Evolutionary conservation across 768 basidiomycete genomes (phyloP).

Genomic region (Leccinum ochraceum): DNA sequence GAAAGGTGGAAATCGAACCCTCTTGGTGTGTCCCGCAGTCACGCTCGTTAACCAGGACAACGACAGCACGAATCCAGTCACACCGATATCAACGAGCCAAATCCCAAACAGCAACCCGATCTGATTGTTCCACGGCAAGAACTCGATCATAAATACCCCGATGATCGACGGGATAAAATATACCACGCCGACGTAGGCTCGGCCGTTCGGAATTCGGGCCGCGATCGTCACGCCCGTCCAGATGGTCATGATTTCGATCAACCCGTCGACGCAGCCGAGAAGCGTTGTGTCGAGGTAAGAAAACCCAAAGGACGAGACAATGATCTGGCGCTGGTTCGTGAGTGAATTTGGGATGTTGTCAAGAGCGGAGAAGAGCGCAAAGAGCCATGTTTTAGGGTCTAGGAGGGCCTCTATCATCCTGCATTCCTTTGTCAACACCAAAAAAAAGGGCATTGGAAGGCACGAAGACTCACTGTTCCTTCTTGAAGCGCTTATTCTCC

Average conservation of each 20-base stretch:
- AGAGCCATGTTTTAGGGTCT: constrained; percentile 78
- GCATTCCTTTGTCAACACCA: background rate
- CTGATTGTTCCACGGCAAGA: constrained; percentile 65
- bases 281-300: constrained; percentile 64
- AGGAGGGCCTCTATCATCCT: constrained; percentile 68
- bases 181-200: constrained; percentile 58
- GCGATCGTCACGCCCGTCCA: constrained; percentile 63
- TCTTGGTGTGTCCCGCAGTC: constrained; percentile 74
- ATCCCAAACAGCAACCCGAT: constrained; percentile 60
- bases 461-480: constrained; percentile 62
- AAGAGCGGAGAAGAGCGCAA: constrained; percentile 64
- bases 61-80: constrained; percentile 58
- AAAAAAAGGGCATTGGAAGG: too few relatives aligned
- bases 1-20: constrained; percentile 44
- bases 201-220: constrained; percentile 52
- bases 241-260: constrained; percentile 69
- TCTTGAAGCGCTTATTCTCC: constrained; percentile 82
- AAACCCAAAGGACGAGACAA: constrained; percentile 66
- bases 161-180: constrained; percentile 68
- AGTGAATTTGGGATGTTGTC: constrained; percentile 66
- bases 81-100: constrained; percentile 43
- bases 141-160: constrained; percentile 61
- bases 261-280: constrained; percentile 64
- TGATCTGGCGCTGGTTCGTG: constrained; percentile 65
- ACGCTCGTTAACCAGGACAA: constrained; percentile 66